Conservation (phyloP, 306 rosid species). For the Styphnolobium japonicum region DNA sequence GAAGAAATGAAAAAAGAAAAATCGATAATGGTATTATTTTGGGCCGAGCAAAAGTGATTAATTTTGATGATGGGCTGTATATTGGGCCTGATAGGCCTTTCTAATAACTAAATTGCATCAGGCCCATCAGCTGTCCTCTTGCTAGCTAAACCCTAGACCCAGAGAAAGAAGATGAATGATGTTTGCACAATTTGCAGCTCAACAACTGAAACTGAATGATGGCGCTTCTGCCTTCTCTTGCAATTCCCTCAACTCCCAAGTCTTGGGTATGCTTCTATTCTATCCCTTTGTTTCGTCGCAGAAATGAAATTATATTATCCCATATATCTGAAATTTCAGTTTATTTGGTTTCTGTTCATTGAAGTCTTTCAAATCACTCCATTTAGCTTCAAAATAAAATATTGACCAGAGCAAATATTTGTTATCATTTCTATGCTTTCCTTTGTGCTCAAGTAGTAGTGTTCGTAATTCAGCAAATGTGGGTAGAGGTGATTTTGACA, state of each 20-base stretch:
- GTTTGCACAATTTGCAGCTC: background rate
- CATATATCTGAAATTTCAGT: background rate
- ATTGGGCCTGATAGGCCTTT: background rate
- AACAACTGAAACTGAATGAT: constrained; percentile 5
- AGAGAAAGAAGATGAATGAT: background rate
- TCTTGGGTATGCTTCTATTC: constrained; percentile 26
- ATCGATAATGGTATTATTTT: background rate
- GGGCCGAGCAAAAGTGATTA: background rate
- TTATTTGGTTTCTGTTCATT: background rate
- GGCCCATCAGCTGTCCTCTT: background rate
- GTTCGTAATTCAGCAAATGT: too few relatives aligned
- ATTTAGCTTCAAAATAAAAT: too few relatives aligned
- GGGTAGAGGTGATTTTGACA: too few relatives aligned
- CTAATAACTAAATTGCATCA: background rate
- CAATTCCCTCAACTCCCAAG: constrained; percentile 36
- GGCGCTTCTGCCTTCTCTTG: constrained; percentile 39
- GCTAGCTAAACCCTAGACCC: background rate
- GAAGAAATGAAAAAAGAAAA: too few relatives aligned
- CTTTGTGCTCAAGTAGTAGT: too few relatives aligned
- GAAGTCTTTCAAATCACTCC: background rate
- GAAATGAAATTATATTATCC: too few relatives aligned
- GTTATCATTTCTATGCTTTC: too few relatives aligned
- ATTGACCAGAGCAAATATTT: background rate
- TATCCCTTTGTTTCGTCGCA: background rate
- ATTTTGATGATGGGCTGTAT: background rate